Evolutionary conservation across 176 grass and related monocot genomes (phyloP).

Genomic region (Musa troglodytarum): DNA sequence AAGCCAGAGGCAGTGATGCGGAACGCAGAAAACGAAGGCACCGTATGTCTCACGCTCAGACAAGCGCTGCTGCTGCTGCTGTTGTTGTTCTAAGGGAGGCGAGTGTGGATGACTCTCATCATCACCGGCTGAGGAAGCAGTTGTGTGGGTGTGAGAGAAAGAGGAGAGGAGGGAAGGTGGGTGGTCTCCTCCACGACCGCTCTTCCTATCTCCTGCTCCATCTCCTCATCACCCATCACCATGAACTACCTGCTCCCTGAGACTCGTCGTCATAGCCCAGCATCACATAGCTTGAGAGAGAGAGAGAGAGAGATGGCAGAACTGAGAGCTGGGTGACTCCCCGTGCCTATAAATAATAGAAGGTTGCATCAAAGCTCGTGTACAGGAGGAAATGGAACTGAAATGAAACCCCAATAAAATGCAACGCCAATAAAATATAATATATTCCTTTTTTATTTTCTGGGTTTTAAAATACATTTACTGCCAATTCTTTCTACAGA

Average conservation of each 20-base stretch:
- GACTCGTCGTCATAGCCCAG: background rate
- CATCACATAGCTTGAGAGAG: background rate
- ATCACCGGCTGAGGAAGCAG: background rate
- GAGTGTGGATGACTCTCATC: background rate
- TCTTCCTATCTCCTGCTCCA: background rate
- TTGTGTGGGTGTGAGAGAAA: background rate
- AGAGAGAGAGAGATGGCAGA: background rate
- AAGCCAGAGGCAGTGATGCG: background rate
- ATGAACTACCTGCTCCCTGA: background rate
- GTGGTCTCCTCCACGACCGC: constrained; percentile 1
- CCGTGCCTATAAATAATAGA: background rate
- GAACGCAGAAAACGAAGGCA: background rate
- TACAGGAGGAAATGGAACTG: background rate
- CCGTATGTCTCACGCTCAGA: background rate
- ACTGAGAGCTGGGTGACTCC: background rate
- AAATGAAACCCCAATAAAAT: background rate
- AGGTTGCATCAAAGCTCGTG: background rate
- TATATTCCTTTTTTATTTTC: too few species aligned
- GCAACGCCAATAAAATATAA: too few species aligned
- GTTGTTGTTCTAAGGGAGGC: background rate
- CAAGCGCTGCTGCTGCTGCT: background rate
- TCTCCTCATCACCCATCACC: constrained; percentile 5
- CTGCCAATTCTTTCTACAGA: too few species aligned
- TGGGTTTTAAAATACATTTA: too few species aligned
- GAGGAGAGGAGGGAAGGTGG: background rate